Percentiles rank a stretch among this genome's conserved stretches.
phyloP scores from a whole-genome alignment of 306 rosid species.

The Alnus glutinosa region DNA sequence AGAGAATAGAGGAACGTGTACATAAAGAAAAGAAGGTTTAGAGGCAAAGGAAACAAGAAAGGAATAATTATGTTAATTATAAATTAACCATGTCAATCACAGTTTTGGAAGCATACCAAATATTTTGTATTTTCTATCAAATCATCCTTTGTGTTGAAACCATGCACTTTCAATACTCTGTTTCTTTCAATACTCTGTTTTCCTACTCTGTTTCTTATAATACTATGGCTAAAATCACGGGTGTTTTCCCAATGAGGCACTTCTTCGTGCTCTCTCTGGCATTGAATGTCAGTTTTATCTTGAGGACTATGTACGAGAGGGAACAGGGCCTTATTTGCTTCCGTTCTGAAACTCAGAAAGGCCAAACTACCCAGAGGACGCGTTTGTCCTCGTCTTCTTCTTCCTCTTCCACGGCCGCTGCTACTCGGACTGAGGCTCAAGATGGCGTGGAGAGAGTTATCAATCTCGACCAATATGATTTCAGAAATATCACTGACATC shows the following conservation, averaged over 20 bases:
- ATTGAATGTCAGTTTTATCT: conserved; percentile 55
- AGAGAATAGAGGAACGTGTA: too few relatives aligned
- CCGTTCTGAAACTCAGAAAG: conserved; percentile 28
- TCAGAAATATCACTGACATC: conserved; percentile 25
- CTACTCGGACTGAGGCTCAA: conserved; percentile 25
- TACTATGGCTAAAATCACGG: conserved; percentile 37
- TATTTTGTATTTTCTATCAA: too few relatives aligned
- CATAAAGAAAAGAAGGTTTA: too few relatives aligned
- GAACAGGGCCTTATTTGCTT: conserved; percentile 21
- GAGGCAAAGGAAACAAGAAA: too few relatives aligned
- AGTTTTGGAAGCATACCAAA: too few relatives aligned
- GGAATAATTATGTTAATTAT: too few relatives aligned
- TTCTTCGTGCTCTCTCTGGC: conserved; percentile 66
- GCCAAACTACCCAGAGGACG: conserved; percentile 26
- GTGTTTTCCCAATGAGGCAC: conserved; percentile 45
- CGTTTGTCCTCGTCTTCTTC: conserved; percentile 34
- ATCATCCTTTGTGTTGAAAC: too few relatives aligned
- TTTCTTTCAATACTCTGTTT: conserved; percentile 5
- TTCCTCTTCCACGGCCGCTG: conserved; percentile 17
- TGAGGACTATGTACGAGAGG: conserved; percentile 37
- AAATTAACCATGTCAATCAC: too few relatives aligned
- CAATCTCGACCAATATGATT: conserved; percentile 44
- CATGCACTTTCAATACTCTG: background rate
- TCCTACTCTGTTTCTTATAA: conserved; percentile 7
- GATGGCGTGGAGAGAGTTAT: conserved; percentile 44